Evolutionary conservation across 2,329 filamentous ascomycete species (phyloP), one percentile per base, ranked within the genome.

Genomic region (Botrytis elliptica): DNA sequence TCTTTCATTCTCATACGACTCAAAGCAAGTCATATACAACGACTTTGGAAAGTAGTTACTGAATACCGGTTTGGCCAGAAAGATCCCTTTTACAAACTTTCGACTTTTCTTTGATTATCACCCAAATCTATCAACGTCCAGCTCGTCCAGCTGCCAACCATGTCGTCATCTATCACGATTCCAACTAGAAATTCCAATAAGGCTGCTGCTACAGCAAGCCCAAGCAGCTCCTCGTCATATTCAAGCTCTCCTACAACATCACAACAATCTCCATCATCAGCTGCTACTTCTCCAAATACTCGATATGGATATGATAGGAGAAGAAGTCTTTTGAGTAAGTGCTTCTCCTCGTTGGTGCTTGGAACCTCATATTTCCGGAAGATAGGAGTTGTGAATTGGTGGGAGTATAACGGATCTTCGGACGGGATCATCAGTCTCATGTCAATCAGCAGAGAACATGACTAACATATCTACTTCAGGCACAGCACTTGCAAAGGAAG

Each of bases 141-240:
- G 44, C 29, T 16, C 29, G 22, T 25, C 29, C 4, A 64, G 1
- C 29, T 25, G 40, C 33, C 36, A 73, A 77, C 57, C 60, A 81
- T 91, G 89, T 90, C 90, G 75, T 90, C 90, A 74, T 92, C 90
- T 75, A 93, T 93, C 83, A 85, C 87, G 77, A 93, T 94, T 78
- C 91, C 91, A 5, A 81, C 83, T 33, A 76, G 83, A 86, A 75
- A 81, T 80, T 77, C 76, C 71, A 79, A 76, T 76, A 87, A 89
- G 81, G 83, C 84, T 76, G 82, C 76, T 74, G 82, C 84, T 73
- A 82, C 74, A 64, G 55, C 75, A 18, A 79, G 77, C 74, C 77
- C 75, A 77, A 86, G 85, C 79, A 88, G 86, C 49, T 86, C 87
- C 4, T 89, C 88, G 40, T 87, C 88, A 33, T 87, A 87, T 80